phyloP scores from a whole-genome alignment of 2,329 filamentous ascomycete genomes.

The Dothistroma pini region DNA sequence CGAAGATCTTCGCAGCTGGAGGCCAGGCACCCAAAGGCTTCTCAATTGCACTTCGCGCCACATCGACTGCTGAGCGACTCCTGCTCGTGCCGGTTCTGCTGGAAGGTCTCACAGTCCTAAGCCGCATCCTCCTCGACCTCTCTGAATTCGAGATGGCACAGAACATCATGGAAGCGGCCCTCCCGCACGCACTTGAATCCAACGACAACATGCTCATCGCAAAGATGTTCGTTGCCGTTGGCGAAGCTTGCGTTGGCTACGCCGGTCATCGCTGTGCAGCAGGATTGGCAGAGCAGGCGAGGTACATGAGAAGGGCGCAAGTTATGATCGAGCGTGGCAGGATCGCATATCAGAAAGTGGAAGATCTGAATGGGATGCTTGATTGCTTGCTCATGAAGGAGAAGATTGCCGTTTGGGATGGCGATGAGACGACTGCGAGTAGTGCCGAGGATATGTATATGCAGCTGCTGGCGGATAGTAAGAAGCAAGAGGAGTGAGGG shows the following conservation, averaged over 20 bases:
- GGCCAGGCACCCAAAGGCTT: slow-evolving; percentile 72
- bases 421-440: slow-evolving; percentile 46
- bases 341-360: slow-evolving; percentile 60
- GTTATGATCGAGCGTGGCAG: slow-evolving; percentile 30
- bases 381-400: slow-evolving; percentile 81
- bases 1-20: slow-evolving; percentile 62
- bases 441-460: slow-evolving; percentile 25
- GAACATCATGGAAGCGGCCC: slow-evolving; percentile 61
- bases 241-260: slow-evolving; percentile 74
- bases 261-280: slow-evolving; percentile 53
- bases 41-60: slow-evolving; percentile 70
- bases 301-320: slow-evolving; percentile 28
- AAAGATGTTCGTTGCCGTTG: slow-evolving; percentile 65
- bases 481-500: not conserved
- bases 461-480: slow-evolving; percentile 15
- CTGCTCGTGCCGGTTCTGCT: slow-evolving; percentile 67
- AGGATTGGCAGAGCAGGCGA: slow-evolving; percentile 25
- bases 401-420: slow-evolving; percentile 66
- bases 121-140: slow-evolving; percentile 65
- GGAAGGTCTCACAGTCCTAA: slow-evolving; percentile 65
- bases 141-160: slow-evolving; percentile 66
- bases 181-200: slow-evolving; percentile 71
- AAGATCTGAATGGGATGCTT: slow-evolving; percentile 67
- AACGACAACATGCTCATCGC: slow-evolving; percentile 61
- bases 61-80: slow-evolving; percentile 67